phyloP scores from a whole-genome alignment of 805 yeast species.

The Hanseniaspora valbyensis region DNA sequence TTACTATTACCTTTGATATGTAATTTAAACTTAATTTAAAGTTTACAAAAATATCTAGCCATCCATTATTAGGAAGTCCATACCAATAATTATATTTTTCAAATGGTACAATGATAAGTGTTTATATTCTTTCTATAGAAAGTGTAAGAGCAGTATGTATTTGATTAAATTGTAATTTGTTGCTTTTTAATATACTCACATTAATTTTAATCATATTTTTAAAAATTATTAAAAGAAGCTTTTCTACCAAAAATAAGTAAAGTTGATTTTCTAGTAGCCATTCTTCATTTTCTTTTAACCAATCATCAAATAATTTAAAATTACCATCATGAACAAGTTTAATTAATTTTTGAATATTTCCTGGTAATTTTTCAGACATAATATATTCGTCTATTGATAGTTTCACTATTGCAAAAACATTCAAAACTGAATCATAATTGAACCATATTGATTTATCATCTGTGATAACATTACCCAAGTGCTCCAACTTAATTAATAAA shows the following conservation, averaged over 20 bases:
- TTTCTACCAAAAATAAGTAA: slow-evolving; percentile 33
- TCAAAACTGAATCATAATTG: neutral
- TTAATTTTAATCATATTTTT: slow-evolving; percentile 30
- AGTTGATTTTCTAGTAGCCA: slow-evolving; percentile 28
- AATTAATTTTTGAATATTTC: slow-evolving; percentile 29
- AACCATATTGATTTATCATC: neutral
- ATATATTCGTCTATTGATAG: slow-evolving; percentile 6
- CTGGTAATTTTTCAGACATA: neutral
- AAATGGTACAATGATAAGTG: neutral
- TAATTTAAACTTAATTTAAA: slow-evolving; percentile 3
- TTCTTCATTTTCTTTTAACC: slow-evolving; percentile 27
- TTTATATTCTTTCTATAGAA: neutral
- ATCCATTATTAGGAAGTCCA: slow-evolving; percentile 1
- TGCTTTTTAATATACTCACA: slow-evolving; percentile 20
- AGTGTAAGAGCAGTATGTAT: slow-evolving; percentile 7
- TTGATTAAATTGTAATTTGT: slow-evolving; percentile 24
- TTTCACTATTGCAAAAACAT: neutral
- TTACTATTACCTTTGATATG: slow-evolving; percentile 9
- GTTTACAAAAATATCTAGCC: slow-evolving; percentile 14
- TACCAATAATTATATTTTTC: neutral
- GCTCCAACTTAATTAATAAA: neutral
- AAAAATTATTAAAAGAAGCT: slow-evolving; percentile 33
- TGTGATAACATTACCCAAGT: neutral
- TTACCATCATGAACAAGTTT: slow-evolving; percentile 36
- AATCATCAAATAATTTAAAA: slow-evolving; percentile 28